Evolutionary conservation across 768 basidiomycete species (phyloP), one percentile per base, ranked within the genome.

Genomic region (Amanita phalloides): DNA sequence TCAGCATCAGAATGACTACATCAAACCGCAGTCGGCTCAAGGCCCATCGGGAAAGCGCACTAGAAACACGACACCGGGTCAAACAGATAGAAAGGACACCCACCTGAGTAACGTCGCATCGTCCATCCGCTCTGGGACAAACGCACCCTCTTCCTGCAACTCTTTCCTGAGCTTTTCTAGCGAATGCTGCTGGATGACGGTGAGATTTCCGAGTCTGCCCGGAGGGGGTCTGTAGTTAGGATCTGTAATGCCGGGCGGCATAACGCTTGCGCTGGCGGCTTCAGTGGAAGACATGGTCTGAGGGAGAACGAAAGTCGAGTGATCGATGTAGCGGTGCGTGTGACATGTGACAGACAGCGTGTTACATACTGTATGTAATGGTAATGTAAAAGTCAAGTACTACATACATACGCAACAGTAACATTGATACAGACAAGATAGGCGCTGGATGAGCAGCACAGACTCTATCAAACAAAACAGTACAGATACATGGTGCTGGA

Each of bases 171-270:
- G 74, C 60, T 79, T 76, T 26, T 82, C 75, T 45, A 91, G 80
- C 2, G 80, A 74, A 54, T 80, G 70, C 56, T 77, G 75, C 61
- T 91, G 86, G 4, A 61, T 39, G 1, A 70, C 61, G 0, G 77
- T 74, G 57, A 92, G 75, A 63, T 91, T 90, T 32, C 90, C 90
- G 17, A 87, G 68, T 35, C 83, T 75, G 11, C 89, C 90, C 20
- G 87, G 81, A 1, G 71, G 69, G 4, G 84, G 82, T 59, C 72
- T 78, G 64, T 81, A 84, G 62, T 75, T 74, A 13, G 79, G 75
- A 64, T 84, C 75, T 3, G 81, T 81, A 58, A 81, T 66, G 54
- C 79, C 80, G 23, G 66, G 65, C n/a, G 81, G 79, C 61, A 81
- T 68, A 0, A 73, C 65, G 56, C 78, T 79, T 50, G 71, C 79